phyloP scores from a whole-genome alignment of 2,329 filamentous ascomycete genomes.

The Colletotrichum nymphaeae region DNA sequence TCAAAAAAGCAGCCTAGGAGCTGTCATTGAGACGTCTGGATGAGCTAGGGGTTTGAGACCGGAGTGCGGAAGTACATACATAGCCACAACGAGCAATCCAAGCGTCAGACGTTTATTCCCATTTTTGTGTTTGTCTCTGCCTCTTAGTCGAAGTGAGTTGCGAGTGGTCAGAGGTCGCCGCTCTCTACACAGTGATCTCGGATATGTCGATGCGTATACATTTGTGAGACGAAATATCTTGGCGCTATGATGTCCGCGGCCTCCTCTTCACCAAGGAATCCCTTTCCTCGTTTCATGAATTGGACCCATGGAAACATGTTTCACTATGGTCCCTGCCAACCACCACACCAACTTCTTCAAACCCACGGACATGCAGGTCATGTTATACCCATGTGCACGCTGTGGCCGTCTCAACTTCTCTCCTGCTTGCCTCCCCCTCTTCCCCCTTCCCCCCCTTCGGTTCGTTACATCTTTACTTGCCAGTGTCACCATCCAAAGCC shows the following conservation, averaged over 20 bases:
- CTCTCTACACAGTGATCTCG: not conserved
- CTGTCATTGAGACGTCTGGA: not conserved
- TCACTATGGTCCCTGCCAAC: constrained; percentile 12
- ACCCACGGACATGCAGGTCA: constrained; percentile 4
- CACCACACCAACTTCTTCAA: not conserved
- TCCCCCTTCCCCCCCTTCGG: no score
- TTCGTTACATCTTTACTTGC: no score
- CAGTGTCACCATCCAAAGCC: not conserved
- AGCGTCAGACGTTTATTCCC: constrained; percentile 11
- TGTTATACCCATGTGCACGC: not conserved
- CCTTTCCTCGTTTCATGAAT: constrained; percentile 23
- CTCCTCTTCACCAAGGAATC: not conserved
- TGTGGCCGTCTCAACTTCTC: constrained; percentile 5
- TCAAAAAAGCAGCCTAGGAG: not conserved
- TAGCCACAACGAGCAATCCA: constrained; percentile 19
- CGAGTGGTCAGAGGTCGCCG: not conserved
- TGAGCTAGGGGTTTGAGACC: not conserved
- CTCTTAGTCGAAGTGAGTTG: not conserved
- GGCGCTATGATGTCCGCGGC: constrained; percentile 14
- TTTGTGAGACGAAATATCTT: constrained; percentile 5
- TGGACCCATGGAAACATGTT: constrained; percentile 27
- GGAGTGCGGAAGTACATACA: constrained; percentile 16
- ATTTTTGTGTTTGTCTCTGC: not conserved
- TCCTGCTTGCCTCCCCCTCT: not conserved
- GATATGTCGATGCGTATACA: not conserved